Conservation (phyloP, 768 basidiomycete species). For the Collybia sordida region DNA sequence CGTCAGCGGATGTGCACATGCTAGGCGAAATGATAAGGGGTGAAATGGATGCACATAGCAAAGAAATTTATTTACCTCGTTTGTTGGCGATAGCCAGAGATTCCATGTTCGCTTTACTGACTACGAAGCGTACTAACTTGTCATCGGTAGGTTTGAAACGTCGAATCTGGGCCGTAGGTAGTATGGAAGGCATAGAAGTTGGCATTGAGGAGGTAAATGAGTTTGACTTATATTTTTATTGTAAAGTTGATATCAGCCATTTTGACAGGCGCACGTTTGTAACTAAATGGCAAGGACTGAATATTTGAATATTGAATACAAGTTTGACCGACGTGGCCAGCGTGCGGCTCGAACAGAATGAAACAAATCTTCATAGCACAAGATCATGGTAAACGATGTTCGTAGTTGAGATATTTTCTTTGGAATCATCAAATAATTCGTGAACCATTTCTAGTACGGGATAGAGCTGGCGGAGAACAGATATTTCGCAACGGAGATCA, state of each 20-base stretch:
- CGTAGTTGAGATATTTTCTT: too few relatives aligned
- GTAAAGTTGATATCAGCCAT: not conserved
- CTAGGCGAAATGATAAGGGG: slow-evolving; percentile 27
- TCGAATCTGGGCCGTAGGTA: slow-evolving; percentile 52
- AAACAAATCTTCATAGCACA: too few relatives aligned
- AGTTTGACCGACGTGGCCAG: too few relatives aligned
- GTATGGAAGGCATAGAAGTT: slow-evolving; percentile 33
- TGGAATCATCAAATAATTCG: too few relatives aligned
- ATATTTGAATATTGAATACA: too few relatives aligned
- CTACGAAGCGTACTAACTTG: slow-evolving; percentile 59
- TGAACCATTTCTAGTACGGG: too few relatives aligned
- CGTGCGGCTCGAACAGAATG: too few relatives aligned
- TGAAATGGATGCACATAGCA: not conserved
- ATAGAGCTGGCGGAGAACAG: too few relatives aligned
- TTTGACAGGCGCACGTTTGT: slow-evolving; percentile 5
- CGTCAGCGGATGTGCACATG: slow-evolving; percentile 56
- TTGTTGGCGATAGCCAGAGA: slow-evolving; percentile 66
- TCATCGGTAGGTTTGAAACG: slow-evolving; percentile 49
- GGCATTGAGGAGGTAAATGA: too few relatives aligned
- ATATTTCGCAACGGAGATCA: too few relatives aligned
- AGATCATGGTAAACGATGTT: too few relatives aligned
- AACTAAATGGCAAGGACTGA: too few relatives aligned
- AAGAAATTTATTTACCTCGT: slow-evolving; percentile 38
- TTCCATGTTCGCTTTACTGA: slow-evolving; percentile 69
- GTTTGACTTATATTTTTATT: not conserved